Conservation (phyloP, 2,329 filamentous ascomycete genomes). For the Neophaeococcomyces aloes region DNA sequence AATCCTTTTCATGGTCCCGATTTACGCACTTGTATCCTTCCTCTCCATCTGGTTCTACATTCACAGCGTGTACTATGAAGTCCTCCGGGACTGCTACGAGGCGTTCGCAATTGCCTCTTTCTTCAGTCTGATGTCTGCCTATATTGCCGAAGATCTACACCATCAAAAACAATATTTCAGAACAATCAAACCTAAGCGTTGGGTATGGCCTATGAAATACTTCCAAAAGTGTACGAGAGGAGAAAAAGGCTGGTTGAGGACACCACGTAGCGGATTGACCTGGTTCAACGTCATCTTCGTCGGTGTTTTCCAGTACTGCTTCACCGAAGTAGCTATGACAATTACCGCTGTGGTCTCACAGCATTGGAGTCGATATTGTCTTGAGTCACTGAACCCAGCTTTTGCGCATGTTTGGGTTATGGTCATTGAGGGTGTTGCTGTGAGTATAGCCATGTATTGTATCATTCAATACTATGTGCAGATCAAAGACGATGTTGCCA, state of each 20-base stretch:
- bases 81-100: conserved; percentile 77
- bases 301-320: conserved; percentile 75
- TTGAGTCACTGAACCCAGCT: conserved; percentile 62
- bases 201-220: conserved; percentile 66
- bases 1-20: conserved; percentile 77
- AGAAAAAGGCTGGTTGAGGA: conserved; percentile 57
- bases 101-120: conserved; percentile 81
- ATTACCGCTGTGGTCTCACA: conserved; percentile 65
- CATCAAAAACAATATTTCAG: conserved; percentile 75
- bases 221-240: conserved; percentile 61
- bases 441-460: conserved; percentile 79
- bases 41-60: conserved; percentile 64
- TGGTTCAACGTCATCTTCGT: conserved; percentile 84
- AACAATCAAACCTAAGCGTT: conserved; percentile 54
- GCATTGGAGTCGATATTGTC: conserved; percentile 61
- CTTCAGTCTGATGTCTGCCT: conserved; percentile 72
- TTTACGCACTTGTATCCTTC: conserved; percentile 66
- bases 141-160: conserved; percentile 66
- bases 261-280: conserved; percentile 69
- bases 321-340: conserved; percentile 69
- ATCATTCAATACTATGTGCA: conserved; percentile 80
- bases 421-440: conserved; percentile 58
- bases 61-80: conserved; percentile 69
- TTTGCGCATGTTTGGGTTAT: conserved; percentile 79
- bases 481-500: conserved; percentile 55